Percentiles rank a stretch among this genome's conserved stretches.
Evolutionary conservation across 495 filamentous ascomycete genomes (phyloP).

Genomic region (Acidiella bohemica): DNA sequence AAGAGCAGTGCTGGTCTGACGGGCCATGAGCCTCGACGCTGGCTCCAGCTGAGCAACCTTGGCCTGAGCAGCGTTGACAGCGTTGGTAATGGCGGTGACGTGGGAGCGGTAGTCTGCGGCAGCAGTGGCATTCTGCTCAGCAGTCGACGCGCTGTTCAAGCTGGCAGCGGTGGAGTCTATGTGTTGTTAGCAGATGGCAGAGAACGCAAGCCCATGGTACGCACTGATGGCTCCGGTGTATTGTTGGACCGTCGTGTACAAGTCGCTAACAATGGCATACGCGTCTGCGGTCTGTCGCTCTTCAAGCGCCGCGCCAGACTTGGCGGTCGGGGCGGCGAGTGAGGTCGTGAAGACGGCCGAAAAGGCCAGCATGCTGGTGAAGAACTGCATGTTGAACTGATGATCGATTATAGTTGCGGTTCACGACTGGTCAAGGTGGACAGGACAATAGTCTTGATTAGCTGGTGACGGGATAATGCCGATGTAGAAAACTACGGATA

Average conservation of each 20-base stretch:
- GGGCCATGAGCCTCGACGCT: not conserved
- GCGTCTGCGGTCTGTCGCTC: constrained; percentile 11
- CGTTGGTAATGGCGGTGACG: constrained; percentile 13
- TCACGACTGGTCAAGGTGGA: no score
- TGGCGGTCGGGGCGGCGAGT: constrained; percentile 11
- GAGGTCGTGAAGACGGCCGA: constrained; percentile 10
- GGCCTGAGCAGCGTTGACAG: constrained; percentile 12
- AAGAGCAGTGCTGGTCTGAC: constrained; percentile 13
- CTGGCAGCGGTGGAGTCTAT: constrained; percentile 17
- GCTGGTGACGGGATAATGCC: no score
- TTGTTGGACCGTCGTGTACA: constrained; percentile 18
- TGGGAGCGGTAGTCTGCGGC: constrained; percentile 11
- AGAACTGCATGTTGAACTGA: constrained; percentile 13
- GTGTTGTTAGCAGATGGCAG: not conserved
- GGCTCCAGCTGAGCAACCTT: constrained; percentile 2
- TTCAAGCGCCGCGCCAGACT: constrained; percentile 1
- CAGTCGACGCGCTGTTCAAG: constrained; percentile 3
- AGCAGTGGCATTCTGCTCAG: constrained; percentile 17
- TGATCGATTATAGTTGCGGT: no score
- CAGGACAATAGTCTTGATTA: no score
- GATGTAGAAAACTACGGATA: no score
- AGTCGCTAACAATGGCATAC: constrained; percentile 18
- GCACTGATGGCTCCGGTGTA: constrained; percentile 20
- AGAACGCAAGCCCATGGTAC: not conserved
- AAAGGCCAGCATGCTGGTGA: constrained; percentile 12